Percentiles rank a stretch among this genome's conserved stretches.
Conservation (phyloP, 352 stramenopile species). For the Plasmopara viticola region DNA sequence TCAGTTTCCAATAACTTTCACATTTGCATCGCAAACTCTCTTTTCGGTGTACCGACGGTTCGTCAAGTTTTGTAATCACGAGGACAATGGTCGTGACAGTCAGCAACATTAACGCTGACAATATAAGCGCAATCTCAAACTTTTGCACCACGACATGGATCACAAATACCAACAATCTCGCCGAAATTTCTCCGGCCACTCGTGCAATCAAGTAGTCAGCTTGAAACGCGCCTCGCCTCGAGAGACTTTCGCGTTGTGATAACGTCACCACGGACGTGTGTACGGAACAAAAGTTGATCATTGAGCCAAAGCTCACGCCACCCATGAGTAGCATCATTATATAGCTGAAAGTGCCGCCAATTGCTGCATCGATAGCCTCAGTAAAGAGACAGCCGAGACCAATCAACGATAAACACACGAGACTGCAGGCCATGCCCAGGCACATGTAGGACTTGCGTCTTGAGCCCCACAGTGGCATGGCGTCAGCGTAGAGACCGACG, state of each 20-base stretch:
- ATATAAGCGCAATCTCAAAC: conserved; percentile 21
- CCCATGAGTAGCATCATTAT: conserved; percentile 35
- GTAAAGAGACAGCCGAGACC: conserved; percentile 26
- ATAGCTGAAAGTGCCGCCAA: conserved; percentile 24
- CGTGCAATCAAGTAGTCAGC: conserved; percentile 43
- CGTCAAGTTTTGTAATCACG: conserved; percentile 16
- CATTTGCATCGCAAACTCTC: conserved; percentile 31
- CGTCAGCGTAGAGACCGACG: conserved; percentile 76
- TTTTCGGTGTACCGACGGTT: conserved; percentile 13
- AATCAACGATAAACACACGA: conserved; percentile 17
- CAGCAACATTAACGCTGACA: conserved; percentile 26
- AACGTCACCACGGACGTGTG: conserved; percentile 47
- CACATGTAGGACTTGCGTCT: conserved; percentile 83
- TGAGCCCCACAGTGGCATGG: conserved; percentile 63
- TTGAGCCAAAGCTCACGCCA: conserved; percentile 38
- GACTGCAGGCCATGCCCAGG: conserved; percentile 42
- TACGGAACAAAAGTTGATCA: conserved; percentile 46
- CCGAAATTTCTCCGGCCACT: conserved; percentile 20
- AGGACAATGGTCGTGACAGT: conserved; percentile 27
- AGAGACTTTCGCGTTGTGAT: conserved; percentile 39
- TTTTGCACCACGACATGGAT: conserved; percentile 22
- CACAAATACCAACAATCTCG: conserved; percentile 22
- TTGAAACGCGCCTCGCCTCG: conserved; percentile 34
- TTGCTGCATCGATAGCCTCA: conserved; percentile 1
- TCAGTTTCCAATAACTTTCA: conserved; percentile 52